Base-by-base conservation (phyloP, 2,329 filamentous ascomycete species). In the Pestalotiopsis sp. region DNA sequence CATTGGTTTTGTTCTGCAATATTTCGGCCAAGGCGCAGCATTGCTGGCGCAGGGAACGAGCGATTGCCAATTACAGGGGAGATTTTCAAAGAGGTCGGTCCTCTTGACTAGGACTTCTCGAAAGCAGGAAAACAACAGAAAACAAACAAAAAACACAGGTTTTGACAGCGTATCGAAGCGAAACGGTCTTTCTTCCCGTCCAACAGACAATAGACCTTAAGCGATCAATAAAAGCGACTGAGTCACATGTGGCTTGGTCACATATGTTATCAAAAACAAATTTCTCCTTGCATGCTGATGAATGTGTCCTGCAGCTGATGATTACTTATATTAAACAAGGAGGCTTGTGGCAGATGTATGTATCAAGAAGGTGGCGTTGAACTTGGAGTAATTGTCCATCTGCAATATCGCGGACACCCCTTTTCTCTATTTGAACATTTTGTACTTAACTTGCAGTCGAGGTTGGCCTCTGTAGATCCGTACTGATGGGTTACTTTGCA, bases 101-200 rank as follows among this genome's bases (percentile, higher is more conserved):
- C 17, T 57, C 41, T 27, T 17, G 2, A 17, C 17, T 17, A 59
- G 27, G n/a, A 38, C 65, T 25, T 23, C 9, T 25, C 20, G 27
- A 67, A 25, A 38, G 49, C 11, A 23, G n/a, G 52, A 66, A 66
- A 57, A 56, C 67, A 45, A 38, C 49, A 41, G 41, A 69, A 70
- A 70, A 70, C 45, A 5, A 56, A 45, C 62, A 25, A 64, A 70
- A 70, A 68, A 62, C 58, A 58, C 31, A 52, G 20, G 62, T 66
- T 62, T 58, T 68, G 69, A 27, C 68, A 66, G 66, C 66, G 49
- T 70, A 68, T 57, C 67, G 62, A 17, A 17, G 66, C 66, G 68
- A 41, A 59, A 38, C 14, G 66, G 63, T 59, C 59, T n/a, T 23
- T 52, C 23, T 27, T 52, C 9, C 13, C 9, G 11, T n/a, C 13